Percentiles rank a stretch among this genome's conserved stretches.
phyloP scores from a whole-genome alignment of 208 protist genomes.

The Phytomonas serpens region DNA sequence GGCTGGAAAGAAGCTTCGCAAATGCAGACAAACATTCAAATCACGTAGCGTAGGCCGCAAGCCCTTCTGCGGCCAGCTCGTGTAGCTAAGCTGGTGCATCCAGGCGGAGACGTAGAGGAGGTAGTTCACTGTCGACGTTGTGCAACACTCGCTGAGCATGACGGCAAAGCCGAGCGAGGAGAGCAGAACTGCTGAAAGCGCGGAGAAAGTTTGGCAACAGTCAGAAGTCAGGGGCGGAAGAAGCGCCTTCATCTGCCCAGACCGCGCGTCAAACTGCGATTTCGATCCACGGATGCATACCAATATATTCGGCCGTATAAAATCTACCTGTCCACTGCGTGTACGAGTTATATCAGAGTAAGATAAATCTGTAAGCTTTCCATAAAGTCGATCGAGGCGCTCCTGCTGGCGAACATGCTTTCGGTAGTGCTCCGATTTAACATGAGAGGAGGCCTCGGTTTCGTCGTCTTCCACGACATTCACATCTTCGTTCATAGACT shows the following conservation, averaged over 20 bases:
- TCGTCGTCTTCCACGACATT: not conserved
- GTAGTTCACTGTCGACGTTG: constrained; percentile 75
- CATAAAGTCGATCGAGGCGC: constrained; percentile 41
- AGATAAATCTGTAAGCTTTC: constrained; percentile 51
- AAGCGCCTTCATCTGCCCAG: constrained; percentile 31
- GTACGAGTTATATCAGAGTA: constrained; percentile 46
- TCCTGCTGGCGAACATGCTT: constrained; percentile 41
- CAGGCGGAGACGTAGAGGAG: constrained; percentile 83
- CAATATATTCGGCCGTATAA: constrained; percentile 37
- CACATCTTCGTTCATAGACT: not conserved
- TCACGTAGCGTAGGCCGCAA: constrained; percentile 70
- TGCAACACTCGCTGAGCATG: constrained; percentile 46
- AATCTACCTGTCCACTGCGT: constrained; percentile 33
- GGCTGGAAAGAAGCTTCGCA: constrained; percentile 69
- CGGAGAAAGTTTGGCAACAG: constrained; percentile 86
- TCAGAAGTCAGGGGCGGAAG: constrained; percentile 71
- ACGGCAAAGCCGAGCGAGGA: constrained; percentile 68
- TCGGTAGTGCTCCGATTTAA: not conserved
- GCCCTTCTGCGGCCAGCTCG: constrained; percentile 56
- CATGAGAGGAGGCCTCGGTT: constrained; percentile 8
- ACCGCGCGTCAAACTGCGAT: constrained; percentile 76
- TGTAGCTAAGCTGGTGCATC: constrained; percentile 76
- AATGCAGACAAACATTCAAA: constrained; percentile 62
- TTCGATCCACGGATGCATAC: constrained; percentile 57
- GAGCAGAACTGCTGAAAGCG: constrained; percentile 59